Base-by-base conservation (phyloP, 2,329 filamentous ascomycete genomes). In the Aureobasidium sp. region DNA sequence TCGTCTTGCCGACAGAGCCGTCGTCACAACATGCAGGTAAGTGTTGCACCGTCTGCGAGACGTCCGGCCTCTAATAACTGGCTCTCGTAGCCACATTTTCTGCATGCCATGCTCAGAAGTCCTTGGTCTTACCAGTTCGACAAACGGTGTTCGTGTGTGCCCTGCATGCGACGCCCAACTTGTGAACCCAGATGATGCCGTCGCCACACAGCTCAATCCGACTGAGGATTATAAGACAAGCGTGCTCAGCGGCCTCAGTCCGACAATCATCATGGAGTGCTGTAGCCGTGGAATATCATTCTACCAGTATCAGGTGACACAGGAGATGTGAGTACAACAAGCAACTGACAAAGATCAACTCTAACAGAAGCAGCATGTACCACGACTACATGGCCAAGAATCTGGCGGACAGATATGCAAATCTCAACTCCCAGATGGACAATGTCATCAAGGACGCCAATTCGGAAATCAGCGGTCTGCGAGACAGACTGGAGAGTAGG, bases 221-320 rank as follows among this genome's bases (percentile, higher is more conserved):
- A 87, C 85, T 0, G 92, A 97, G 69, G 91, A 95, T 67, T 96
- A 94, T 79, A 96, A 96, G 74, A 91, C 89, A 0, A 92, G 87
- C 64, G 84, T 95, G 0, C 79, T 97, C 12, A 91, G 89, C 69
- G 93, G 93, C 0, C 77, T 97, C 0, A 89, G 85, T 64, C 93
- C 93, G 0, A 87, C 82, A 37, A 81, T 87, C 34, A 89, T 97
- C 66, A 91, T 96, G 82, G 92, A 96, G 68, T 95, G 91, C 73
- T 88, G 90, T 25, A 86, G 87, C 5, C 82, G 89, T 67, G 91
- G 87, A 1, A 74, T 96, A 66, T 84, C 83, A 36, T 96, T 96
- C 71, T 96, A 91, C 87, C 87, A 85, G 34, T 96, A 96, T 69
- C 91, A 96, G 71, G 86, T 87, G 22, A 86, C 86, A 2, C 89